Percentiles rank a stretch among this genome's conserved stretches.
Conservation (phyloP, 805 yeast species). For the Candida rishiriensis region DNA sequence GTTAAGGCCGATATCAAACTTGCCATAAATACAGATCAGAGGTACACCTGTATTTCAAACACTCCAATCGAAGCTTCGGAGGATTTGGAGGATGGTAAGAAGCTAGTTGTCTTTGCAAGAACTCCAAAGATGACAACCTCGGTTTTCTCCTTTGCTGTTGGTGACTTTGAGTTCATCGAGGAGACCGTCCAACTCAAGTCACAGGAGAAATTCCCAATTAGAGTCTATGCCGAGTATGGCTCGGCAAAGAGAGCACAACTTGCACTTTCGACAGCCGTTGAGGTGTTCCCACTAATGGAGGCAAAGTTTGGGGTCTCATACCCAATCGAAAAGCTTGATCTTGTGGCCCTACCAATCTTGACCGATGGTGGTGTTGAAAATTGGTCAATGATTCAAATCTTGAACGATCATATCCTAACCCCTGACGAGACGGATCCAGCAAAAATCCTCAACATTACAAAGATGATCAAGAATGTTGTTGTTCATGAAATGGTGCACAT, state of each 20-base stretch:
- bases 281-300: conserved; percentile 46
- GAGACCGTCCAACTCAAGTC: conserved; percentile 25
- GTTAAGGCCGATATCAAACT: conserved; percentile 49
- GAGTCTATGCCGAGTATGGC: conserved; percentile 54
- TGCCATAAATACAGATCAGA: conserved; percentile 39
- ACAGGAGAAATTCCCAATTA: conserved; percentile 37
- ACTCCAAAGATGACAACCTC: conserved; percentile 62
- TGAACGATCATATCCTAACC: conserved; percentile 45
- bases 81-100: conserved; percentile 16
- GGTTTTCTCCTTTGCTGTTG: conserved; percentile 62
- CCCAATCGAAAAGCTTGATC: conserved; percentile 63
- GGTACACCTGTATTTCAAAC: conserved; percentile 51
- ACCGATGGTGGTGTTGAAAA: conserved; percentile 81
- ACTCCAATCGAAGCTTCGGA: conserved; percentile 30
- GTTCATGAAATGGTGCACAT: conserved; percentile 77
- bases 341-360: conserved; percentile 65
- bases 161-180: conserved; percentile 57
- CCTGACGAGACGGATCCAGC: conserved; percentile 27
- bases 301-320: conserved; percentile 38
- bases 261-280: conserved; percentile 45
- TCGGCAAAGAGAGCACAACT: conserved; percentile 42
- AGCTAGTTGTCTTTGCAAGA: conserved; percentile 40
- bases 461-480: conserved; percentile 47
- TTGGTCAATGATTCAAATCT: conserved; percentile 63
- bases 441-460: conserved; percentile 14